Evolutionary conservation across 805 yeast species (phyloP).

Genomic region (Kodamaea kaohsiungensis): DNA sequence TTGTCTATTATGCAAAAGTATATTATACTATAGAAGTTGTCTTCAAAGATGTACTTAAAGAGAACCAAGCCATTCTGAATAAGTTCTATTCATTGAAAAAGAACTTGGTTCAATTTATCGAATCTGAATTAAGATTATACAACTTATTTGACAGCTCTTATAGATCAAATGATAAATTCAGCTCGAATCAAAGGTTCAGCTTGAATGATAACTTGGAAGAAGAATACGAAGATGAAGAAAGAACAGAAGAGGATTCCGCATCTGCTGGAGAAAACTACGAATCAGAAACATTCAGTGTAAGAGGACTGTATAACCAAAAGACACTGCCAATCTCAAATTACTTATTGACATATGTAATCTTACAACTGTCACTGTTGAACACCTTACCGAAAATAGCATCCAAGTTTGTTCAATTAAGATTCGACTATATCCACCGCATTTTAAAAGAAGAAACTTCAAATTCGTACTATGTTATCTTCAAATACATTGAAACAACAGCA

Average conservation of each 20-base stretch:
- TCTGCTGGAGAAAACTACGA: slow-evolving; percentile 12
- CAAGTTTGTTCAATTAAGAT: slow-evolving; percentile 26
- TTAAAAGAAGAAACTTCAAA: slow-evolving; percentile 4
- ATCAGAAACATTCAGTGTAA: slow-evolving; percentile 9
- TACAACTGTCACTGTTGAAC: slow-evolving; percentile 15
- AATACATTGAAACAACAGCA: slow-evolving; percentile 37
- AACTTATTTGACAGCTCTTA: slow-evolving; percentile 18
- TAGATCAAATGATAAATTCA: slow-evolving; percentile 20
- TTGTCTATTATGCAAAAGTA: slow-evolving; percentile 34
- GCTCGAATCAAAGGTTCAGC: slow-evolving; percentile 16
- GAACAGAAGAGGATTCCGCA: slow-evolving; percentile 13
- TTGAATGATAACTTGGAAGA: slow-evolving; percentile 10
- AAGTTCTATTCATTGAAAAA: slow-evolving; percentile 15
- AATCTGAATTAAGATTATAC: slow-evolving; percentile 25
- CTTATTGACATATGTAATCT: slow-evolving; percentile 31
- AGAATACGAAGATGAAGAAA: slow-evolving; percentile 14
- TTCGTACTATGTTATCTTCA: slow-evolving; percentile 22
- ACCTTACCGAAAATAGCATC: slow-evolving; percentile 19
- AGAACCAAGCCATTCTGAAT: slow-evolving; percentile 13
- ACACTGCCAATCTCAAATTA: slow-evolving; percentile 20
- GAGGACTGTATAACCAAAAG: slow-evolving; percentile 6
- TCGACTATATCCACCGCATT: slow-evolving; percentile 16
- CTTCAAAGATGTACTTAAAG: slow-evolving; percentile 21
- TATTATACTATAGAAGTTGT: slow-evolving; percentile 30
- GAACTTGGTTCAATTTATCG: slow-evolving; percentile 17